phyloP scores from a whole-genome alignment of 2,329 filamentous ascomycete species.

The Fulvia fulva region DNA sequence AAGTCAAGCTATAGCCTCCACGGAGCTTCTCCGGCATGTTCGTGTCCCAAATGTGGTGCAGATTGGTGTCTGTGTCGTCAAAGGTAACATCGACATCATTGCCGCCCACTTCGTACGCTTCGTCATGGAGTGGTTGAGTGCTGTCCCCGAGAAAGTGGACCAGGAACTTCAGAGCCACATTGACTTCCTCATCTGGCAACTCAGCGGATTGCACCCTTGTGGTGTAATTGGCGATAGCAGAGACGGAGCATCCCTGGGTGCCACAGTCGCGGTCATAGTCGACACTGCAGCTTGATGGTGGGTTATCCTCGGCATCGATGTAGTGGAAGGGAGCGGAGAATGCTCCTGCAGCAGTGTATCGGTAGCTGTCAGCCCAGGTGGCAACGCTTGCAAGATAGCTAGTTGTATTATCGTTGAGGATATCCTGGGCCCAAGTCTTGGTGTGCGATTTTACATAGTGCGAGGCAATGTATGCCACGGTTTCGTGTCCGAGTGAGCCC shows the following conservation, averaged over 20 bases:
- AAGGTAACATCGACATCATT: conserved; percentile 45
- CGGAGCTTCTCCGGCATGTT: conserved; percentile 42
- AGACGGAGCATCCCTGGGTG: conserved; percentile 48
- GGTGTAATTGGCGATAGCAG: conserved; percentile 53
- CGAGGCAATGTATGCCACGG: conserved; percentile 53
- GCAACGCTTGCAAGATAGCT: conserved; percentile 50
- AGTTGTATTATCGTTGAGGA: conserved; percentile 42
- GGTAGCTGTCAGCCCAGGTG: conserved; percentile 53
- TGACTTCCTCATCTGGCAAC: conserved; percentile 26
- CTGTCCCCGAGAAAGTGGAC: conserved; percentile 62
- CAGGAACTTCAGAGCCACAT: conserved; percentile 48
- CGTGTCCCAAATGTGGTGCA: conserved; percentile 45
- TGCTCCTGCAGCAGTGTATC: conserved; percentile 44
- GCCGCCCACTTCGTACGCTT: conserved; percentile 43
- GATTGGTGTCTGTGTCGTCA: conserved; percentile 38
- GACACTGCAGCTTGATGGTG: conserved; percentile 47
- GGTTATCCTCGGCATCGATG: conserved; percentile 49
- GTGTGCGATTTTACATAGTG: conserved; percentile 44
- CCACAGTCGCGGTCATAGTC: conserved; percentile 51
- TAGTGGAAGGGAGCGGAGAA: conserved; percentile 49
- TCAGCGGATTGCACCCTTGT: conserved; percentile 34
- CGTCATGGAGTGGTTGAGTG: conserved; percentile 61
- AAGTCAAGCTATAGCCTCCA: conserved; percentile 38
- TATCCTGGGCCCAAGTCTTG: conserved; percentile 41
- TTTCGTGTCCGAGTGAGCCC: conserved; percentile 53